Conservation (phyloP, 192 early-diverging fungal species). For the Umbelopsis sp. region DNA sequence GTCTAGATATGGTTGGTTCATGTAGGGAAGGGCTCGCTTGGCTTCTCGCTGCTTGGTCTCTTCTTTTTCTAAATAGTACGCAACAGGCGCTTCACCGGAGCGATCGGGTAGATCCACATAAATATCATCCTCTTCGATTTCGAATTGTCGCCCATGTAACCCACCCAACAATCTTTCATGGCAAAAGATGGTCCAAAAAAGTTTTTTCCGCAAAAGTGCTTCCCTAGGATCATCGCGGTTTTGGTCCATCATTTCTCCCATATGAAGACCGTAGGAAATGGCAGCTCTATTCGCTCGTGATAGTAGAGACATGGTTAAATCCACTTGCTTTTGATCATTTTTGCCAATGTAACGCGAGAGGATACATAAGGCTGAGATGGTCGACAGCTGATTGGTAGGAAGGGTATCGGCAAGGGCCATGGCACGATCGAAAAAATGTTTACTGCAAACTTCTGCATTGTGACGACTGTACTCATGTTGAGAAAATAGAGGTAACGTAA, state of each 20-base stretch:
- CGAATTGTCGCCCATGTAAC: neutral
- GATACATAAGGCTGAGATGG: slow-evolving; percentile 7
- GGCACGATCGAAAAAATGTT: slow-evolving; percentile 15
- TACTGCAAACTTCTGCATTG: neutral
- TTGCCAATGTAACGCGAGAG: slow-evolving; percentile 3
- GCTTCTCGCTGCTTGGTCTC: neutral
- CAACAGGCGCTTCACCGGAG: neutral
- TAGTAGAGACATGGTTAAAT: neutral
- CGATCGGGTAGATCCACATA: slow-evolving; percentile 4
- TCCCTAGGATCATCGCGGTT: neutral
- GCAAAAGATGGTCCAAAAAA: slow-evolving; percentile 13
- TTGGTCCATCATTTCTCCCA: slow-evolving; percentile 9
- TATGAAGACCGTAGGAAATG: slow-evolving; percentile 2
- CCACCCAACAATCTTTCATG: slow-evolving; percentile 3
- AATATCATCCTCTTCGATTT: slow-evolving; percentile 9
- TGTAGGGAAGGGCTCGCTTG: neutral
- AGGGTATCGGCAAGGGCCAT: neutral
- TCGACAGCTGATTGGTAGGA: slow-evolving; percentile 2
- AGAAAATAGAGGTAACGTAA: neutral
- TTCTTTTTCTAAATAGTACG: slow-evolving; percentile 3
- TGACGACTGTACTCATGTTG: slow-evolving; percentile 7
- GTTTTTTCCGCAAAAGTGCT: neutral
- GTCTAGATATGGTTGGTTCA: slow-evolving; percentile 7
- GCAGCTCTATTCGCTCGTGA: slow-evolving; percentile 8
- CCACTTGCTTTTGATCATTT: slow-evolving; percentile 16